phyloP scores from a whole-genome alignment of 1,139 yeast species.

The Scheffersomyces quercinus region DNA sequence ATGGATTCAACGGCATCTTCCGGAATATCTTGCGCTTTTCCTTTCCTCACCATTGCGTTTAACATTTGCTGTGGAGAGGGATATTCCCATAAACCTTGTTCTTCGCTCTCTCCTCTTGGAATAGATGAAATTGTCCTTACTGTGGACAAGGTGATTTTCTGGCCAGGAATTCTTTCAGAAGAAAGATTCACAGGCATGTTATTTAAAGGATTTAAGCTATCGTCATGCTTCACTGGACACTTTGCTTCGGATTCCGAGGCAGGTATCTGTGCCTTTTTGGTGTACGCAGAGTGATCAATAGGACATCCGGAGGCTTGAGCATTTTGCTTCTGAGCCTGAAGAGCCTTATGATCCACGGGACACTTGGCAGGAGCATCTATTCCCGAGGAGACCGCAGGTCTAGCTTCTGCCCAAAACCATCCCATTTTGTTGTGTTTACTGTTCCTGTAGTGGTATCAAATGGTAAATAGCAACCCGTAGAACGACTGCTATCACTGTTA shows the following conservation, averaged over 20 bases:
- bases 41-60: slow-evolving; percentile 94
- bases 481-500: no score
- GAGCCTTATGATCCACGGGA: slow-evolving; percentile 40
- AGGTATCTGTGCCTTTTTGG: not conserved
- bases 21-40: slow-evolving; percentile 81
- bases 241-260: slow-evolving; percentile 6
- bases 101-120: slow-evolving; percentile 74
- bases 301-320: slow-evolving; percentile 25
- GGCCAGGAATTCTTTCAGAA: slow-evolving; percentile 75
- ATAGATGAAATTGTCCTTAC: slow-evolving; percentile 82
- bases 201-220: slow-evolving; percentile 70
- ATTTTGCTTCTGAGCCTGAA: slow-evolving; percentile 7
- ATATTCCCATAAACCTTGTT: slow-evolving; percentile 89
- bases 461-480: no score
- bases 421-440: slow-evolving; percentile 51
- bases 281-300: slow-evolving; percentile 10
- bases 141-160: slow-evolving; percentile 72
- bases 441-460: no score
- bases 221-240: slow-evolving; percentile 29
- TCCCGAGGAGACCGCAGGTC: not conserved
- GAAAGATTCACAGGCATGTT: slow-evolving; percentile 83
- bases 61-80: slow-evolving; percentile 99
- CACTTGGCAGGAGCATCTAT: slow-evolving; percentile 29
- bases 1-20: slow-evolving; percentile 95
- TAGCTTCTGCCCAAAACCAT: slow-evolving; percentile 73